Percentiles rank a stretch among this genome's conserved stretches.
phyloP scores from a whole-genome alignment of 495 filamentous ascomycete genomes.

The Thermochaetoides thermophila region DNA sequence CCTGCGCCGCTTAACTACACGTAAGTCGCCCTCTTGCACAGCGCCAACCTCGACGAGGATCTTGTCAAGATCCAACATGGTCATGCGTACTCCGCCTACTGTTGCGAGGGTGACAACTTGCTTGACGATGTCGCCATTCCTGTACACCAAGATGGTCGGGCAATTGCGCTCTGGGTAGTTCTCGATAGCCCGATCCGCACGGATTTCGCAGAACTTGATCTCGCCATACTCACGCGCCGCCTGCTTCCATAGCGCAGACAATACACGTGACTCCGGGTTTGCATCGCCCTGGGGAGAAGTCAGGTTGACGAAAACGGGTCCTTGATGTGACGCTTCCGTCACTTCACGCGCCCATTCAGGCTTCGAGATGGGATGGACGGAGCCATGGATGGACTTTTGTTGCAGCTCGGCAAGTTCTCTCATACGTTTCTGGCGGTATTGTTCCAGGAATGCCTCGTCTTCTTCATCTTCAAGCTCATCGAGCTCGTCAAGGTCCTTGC shows the following conservation, averaged over 20 bases:
- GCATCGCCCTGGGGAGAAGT: conserved; percentile 52
- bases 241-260: conserved; percentile 78
- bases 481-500: conserved; percentile 85
- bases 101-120: conserved; percentile 79
- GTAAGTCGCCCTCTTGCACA: conserved; percentile 57
- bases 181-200: conserved; percentile 86
- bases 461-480: conserved; percentile 84
- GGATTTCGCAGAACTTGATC: conserved; percentile 95
- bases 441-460: conserved; percentile 78
- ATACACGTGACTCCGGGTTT: conserved; percentile 67
- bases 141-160: conserved; percentile 85
- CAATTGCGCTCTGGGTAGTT: conserved; percentile 90
- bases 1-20: conserved; percentile 49
- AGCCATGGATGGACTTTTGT: conserved; percentile 62
- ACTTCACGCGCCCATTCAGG: conserved; percentile 83
- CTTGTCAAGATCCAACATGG: conserved; percentile 48
- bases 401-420: conserved; percentile 62
- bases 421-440: conserved; percentile 74
- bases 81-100: conserved; percentile 54
- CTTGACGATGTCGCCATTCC: conserved; percentile 76
- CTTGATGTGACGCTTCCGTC: conserved; percentile 70
- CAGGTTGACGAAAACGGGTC: conserved; percentile 69
- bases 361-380: conserved; percentile 87
- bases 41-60: conserved; percentile 73
- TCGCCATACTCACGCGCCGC: conserved; percentile 75